Evolutionary conservation across 169 alveolate species (phyloP).

Genomic region (Cryptosporidium xiaoi): DNA sequence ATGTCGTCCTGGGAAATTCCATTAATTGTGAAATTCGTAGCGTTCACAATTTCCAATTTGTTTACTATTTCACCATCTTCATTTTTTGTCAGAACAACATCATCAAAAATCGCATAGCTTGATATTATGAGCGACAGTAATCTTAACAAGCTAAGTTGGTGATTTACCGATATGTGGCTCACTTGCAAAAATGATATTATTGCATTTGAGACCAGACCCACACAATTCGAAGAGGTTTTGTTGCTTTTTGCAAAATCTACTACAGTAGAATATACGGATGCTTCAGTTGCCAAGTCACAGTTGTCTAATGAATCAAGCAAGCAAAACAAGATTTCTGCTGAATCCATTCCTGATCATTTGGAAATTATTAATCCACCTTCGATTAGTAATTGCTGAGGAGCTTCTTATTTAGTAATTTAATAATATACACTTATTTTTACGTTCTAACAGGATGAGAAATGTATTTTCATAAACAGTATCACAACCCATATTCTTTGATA

Average conservation of each 20-base stretch:
- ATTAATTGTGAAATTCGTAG: conserved; percentile 45
- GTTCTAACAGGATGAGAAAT: too few relatives aligned
- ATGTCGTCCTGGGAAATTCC: conserved; percentile 30
- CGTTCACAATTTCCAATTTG: conserved; percentile 27
- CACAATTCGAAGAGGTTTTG: conserved; percentile 51
- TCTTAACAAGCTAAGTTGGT: conserved; percentile 58
- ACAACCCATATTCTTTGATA: too few relatives aligned
- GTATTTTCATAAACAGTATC: too few relatives aligned
- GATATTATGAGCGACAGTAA: conserved; percentile 51
- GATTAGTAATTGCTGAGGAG: too few relatives aligned
- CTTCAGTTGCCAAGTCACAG: conserved; percentile 57
- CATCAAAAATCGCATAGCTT: conserved; percentile 53
- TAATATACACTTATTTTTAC: too few relatives aligned
- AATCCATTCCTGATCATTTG: conserved; percentile 45
- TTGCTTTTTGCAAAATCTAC: conserved; percentile 74
- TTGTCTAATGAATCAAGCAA: conserved; percentile 68
- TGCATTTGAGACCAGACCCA: conserved; percentile 63
- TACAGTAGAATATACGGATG: conserved; percentile 73
- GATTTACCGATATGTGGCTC: conserved; percentile 66
- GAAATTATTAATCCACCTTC: too few relatives aligned
- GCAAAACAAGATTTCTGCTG: conserved; percentile 70
- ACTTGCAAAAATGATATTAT: conserved; percentile 69
- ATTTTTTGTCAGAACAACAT: conserved; percentile 20
- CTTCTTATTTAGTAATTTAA: too few relatives aligned
- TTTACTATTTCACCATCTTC: conserved; percentile 17